Evolutionary conservation across 371 early-diverging fungal species (phyloP), one percentile per base, ranked within the genome.

Genomic region (Apophysomyces variabilis): DNA sequence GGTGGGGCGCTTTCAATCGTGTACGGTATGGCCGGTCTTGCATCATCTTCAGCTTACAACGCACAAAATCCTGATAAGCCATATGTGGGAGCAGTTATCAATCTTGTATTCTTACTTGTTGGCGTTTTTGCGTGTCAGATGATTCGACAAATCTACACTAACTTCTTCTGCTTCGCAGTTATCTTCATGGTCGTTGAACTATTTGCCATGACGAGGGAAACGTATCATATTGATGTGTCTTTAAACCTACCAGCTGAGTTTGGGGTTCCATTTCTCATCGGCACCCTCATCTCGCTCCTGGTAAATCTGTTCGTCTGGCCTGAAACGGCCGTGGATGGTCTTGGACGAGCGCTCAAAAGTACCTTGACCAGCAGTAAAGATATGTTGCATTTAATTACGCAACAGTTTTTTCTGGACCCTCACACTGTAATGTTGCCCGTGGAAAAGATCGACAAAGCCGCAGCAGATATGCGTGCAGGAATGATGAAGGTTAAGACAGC

Each of bases 401-500:
- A 75, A 4, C 79, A 79, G 54, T 84, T 84, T 68, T 74, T 81
- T 65, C 58, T 79, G 32, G 83, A 82, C 65, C 78, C 82, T 8
- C 68, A 70, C 5, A 68, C 76, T 1, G 80, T 75, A 0, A 61
- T 74, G 57, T 63, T 78, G 0, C 58, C 76, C 4, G 77, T 67
- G 18, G 74, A 75, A 2, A 69, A 65, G 0, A 73, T 80, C 1
- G 71, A 78, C 62, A 67, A 61, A 39, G 67, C 72, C 7, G 69
- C 80, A 0, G 65, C 67, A 16, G 72, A 74, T 16, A 76, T 83
- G 78, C 65, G 84, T 32, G 66, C 58, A 2, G 78, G 78, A 1
- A 76, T 79, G 73, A 73, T 77, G n/a, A 80, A 84, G 58, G 79
- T 84, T 18, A 77, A 79, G 43, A 61, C 78, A 14, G 81, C 81